Evolutionary conservation across 345 rosid species (phyloP).

Genomic region (Pugionium cornutum): DNA sequence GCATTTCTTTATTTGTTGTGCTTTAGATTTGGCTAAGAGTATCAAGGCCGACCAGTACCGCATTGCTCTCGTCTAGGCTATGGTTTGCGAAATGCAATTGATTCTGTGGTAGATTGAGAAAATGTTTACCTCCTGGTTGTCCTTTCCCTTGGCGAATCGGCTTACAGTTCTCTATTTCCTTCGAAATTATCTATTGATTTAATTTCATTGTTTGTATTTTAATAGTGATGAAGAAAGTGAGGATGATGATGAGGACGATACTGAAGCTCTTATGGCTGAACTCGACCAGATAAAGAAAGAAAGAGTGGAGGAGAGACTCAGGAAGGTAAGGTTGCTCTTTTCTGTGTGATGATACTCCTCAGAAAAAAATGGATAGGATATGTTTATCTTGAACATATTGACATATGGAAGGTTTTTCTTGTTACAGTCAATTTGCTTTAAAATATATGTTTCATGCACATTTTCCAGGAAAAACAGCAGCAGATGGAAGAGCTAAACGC

Average conservation of each 20-base stretch:
- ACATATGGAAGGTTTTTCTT: background rate
- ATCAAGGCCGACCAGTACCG: background rate
- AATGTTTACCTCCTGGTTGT: too few species aligned
- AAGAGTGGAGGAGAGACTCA: constrained; percentile 85
- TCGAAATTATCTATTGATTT: background rate
- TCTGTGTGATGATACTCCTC: constrained; percentile 9
- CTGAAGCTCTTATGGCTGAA: constrained; percentile 89
- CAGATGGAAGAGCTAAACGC: constrained; percentile 80
- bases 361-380: constrained; percentile 11
- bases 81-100: background rate
- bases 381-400: constrained; percentile 1
- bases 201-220: background rate
- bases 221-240: constrained; percentile 51
- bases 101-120: background rate
- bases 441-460: background rate
- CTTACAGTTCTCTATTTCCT: constrained; percentile 1
- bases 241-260: constrained; percentile 78
- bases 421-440: constrained; percentile 6
- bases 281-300: constrained; percentile 93
- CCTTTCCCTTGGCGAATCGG: background rate
- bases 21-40: constrained; percentile 4
- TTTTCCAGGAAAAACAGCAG: constrained; percentile 62
- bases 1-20: constrained; percentile 2
- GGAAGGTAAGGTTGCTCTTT: constrained; percentile 52
- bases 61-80: background rate